Conservation (phyloP, 768 basidiomycete species). For the Chalciporus chontae region DNA sequence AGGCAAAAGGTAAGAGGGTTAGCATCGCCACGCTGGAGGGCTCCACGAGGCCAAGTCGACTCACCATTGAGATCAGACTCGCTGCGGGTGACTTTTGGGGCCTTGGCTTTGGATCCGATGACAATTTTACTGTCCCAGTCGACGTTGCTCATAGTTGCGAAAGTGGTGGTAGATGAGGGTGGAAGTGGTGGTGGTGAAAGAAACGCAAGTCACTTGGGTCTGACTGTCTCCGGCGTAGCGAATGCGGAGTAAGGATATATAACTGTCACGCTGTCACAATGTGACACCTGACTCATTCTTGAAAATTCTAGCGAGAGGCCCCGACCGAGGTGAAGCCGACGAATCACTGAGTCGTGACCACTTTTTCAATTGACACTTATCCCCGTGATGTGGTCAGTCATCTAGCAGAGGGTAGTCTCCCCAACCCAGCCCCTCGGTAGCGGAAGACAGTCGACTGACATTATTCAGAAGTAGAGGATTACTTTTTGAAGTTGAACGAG, state of each 20-base stretch:
- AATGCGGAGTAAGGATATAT: background rate
- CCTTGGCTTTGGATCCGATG: conserved; percentile 66
- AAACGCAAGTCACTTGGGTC: background rate
- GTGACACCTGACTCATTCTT: background rate
- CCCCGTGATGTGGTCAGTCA: too few species aligned
- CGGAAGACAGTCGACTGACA: too few species aligned
- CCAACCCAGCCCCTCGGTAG: too few species aligned
- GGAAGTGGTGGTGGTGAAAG: conserved; percentile 15
- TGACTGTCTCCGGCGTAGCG: background rate
- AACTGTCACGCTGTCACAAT: background rate
- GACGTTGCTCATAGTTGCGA: conserved; percentile 40
- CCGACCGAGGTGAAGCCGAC: too few species aligned
- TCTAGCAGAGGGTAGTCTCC: too few species aligned
- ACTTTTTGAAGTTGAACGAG: background rate
- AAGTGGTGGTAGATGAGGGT: background rate
- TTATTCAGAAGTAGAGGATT: too few species aligned
- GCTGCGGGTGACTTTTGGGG: conserved; percentile 61
- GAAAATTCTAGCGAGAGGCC: background rate
- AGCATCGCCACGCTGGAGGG: conserved; percentile 1
- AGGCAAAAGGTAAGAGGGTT: conserved; percentile 6
- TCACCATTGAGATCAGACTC: conserved; percentile 54
- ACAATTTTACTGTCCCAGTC: conserved; percentile 75
- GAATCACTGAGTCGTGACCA: too few species aligned
- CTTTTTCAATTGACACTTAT: too few species aligned
- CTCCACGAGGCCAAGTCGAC: conserved; percentile 1